A percentile compares a stretch with the other conserved stretches of the same genome.
Evolutionary conservation across 345 rosid species (phyloP).

Genomic region (Bruguiera gymnorhiza): DNA sequence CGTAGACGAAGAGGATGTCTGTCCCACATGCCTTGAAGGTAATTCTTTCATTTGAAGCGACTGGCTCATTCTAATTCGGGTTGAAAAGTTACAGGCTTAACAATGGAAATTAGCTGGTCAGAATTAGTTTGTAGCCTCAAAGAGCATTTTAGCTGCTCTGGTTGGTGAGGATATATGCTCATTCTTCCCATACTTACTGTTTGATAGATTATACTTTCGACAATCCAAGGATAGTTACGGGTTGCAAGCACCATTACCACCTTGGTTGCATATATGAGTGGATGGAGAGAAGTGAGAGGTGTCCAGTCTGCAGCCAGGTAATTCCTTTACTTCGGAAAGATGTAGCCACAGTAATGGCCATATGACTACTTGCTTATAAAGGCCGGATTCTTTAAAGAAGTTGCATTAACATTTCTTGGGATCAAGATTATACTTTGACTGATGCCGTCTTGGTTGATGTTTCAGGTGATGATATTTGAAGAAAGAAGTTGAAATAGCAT

Average conservation of each 20-base stretch:
- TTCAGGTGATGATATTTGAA: too few species aligned
- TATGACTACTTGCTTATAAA: too few species aligned
- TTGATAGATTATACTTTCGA: slow-evolving; percentile 38
- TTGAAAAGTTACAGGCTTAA: not conserved
- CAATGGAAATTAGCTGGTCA: too few species aligned
- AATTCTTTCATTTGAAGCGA: not conserved
- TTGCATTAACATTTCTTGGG: too few species aligned
- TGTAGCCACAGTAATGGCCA: too few species aligned
- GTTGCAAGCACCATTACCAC: slow-evolving; percentile 48
- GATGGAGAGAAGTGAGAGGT: slow-evolving; percentile 54
- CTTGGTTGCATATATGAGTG: slow-evolving; percentile 56
- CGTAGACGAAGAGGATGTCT: slow-evolving; percentile 38
- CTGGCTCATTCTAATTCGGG: not conserved
- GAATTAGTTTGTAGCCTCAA: not conserved
- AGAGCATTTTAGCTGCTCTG: not conserved
- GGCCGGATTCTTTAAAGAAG: too few species aligned
- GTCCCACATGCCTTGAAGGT: slow-evolving; percentile 58
- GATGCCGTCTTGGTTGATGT: too few species aligned
- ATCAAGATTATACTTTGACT: too few species aligned
- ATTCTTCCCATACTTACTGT: not conserved
- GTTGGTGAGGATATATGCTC: not conserved
- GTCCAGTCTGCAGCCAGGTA: slow-evolving; percentile 56
- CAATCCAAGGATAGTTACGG: slow-evolving; percentile 41
- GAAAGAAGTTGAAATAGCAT: too few species aligned
- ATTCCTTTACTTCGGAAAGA: not conserved